These are phyloP conservation scores for Durotheca rogersii DNA, from an alignment of 495 filamentous ascomycete species.

Conservation along the genomic window DNA sequence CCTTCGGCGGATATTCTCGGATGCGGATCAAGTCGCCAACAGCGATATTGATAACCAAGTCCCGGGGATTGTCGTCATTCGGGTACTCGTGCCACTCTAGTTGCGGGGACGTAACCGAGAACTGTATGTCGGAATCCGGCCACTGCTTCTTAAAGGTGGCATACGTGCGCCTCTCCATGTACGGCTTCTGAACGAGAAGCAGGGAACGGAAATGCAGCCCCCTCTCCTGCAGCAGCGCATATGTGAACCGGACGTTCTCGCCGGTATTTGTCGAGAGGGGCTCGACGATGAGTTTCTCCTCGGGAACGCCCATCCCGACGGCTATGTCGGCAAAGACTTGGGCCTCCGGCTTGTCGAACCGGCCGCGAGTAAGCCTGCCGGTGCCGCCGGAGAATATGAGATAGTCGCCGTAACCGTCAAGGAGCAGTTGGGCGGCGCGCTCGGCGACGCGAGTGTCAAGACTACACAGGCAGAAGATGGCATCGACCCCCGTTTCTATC, in stretches of 20 bases:
- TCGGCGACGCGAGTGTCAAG: constrained; percentile 42
- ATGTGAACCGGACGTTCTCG: constrained; percentile 44
- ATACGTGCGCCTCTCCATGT: constrained; percentile 45
- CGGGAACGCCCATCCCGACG: constrained; percentile 31
- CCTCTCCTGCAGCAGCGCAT: constrained; percentile 29
- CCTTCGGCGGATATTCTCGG: constrained; percentile 38
- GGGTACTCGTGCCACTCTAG: constrained; percentile 39
- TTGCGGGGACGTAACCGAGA: constrained; percentile 37
- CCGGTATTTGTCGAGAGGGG: constrained; percentile 41
- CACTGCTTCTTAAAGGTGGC: constrained; percentile 45
- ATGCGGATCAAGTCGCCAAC: constrained; percentile 43
- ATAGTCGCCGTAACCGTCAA: constrained; percentile 30
- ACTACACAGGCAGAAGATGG: constrained; percentile 44
- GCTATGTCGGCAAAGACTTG: constrained; percentile 40
- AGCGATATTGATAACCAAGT: constrained; percentile 41
- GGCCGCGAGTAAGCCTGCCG: constrained; percentile 36
- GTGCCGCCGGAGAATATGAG: constrained; percentile 42
- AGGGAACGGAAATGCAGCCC: constrained; percentile 24
- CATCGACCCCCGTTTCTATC: constrained; percentile 25
- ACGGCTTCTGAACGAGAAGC: constrained; percentile 43
- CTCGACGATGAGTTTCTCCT: constrained; percentile 34
- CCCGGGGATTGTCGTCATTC: constrained; percentile 36
- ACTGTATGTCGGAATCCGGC: constrained; percentile 29
- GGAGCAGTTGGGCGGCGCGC: constrained; percentile 38
- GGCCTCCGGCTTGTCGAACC: constrained; percentile 39